These are phyloP conservation scores for Populus euphratica DNA, from an alignment of 345 rosid genomes.

Conservation along the genomic window DNA sequence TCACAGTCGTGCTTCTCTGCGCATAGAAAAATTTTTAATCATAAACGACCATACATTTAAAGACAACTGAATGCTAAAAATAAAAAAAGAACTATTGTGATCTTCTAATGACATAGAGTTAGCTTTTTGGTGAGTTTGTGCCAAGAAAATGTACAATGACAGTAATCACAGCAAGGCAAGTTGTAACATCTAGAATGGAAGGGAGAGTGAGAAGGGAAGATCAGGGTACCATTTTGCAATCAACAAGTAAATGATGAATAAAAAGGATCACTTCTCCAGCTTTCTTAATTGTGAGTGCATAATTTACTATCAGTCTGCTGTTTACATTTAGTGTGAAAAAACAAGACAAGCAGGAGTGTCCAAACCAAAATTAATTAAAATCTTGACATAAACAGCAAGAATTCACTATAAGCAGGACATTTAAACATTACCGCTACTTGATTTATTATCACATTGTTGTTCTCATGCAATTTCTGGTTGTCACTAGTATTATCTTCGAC, in stretches of 20 bases:
- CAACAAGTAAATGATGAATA: not conserved
- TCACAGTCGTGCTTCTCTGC: constrained; percentile 50
- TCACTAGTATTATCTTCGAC: constrained; percentile 14
- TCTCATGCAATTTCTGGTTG: constrained; percentile 25
- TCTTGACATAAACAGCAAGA: not conserved
- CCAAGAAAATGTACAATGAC: not conserved
- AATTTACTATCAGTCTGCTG: not conserved
- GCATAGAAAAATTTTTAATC: constrained; percentile 16
- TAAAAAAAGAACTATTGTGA: not conserved
- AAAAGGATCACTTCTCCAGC: not conserved
- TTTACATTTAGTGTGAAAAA: not conserved
- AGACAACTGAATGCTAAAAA: not conserved
- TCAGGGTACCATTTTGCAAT: not conserved
- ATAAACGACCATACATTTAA: not conserved
- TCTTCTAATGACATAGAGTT: not conserved
- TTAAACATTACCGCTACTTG: constrained; percentile 44
- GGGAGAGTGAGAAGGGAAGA: too few species aligned
- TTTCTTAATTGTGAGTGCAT: not conserved
- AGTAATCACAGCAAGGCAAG: not conserved
- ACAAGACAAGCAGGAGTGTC: not conserved
- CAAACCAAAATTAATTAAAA: constrained; percentile 1
- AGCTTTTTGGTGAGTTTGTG: not conserved
- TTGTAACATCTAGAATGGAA: too few species aligned
- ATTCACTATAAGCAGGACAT: not conserved
- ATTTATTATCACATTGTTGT: constrained; percentile 26